A percentile compares a stretch with the other conserved stretches of the same genome.
phyloP scores from a whole-genome alignment of 768 basidiomycete genomes.

The Auricularia auricula-judae region DNA sequence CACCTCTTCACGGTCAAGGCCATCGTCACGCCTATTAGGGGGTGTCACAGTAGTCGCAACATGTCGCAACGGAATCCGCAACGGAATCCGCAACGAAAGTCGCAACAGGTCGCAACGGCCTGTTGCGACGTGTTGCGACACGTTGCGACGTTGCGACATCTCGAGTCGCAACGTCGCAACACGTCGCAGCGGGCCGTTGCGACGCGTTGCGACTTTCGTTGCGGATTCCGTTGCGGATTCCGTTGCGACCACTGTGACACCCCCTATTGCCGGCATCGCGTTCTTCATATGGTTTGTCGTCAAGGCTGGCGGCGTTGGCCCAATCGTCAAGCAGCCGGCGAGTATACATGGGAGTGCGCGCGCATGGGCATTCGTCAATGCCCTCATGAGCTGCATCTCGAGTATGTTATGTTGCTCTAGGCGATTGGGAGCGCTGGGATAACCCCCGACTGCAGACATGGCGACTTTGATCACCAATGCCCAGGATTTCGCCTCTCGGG shows the following conservation, averaged over 20 bases:
- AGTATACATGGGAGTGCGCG: constrained; percentile 55
- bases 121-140: no score
- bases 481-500: constrained; percentile 56
- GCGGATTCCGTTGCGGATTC: no score
- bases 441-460: constrained; percentile 1
- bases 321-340: constrained; percentile 55
- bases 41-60: no score
- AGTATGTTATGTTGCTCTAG: constrained; percentile 54
- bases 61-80: no score
- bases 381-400: constrained; percentile 67
- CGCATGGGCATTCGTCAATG: constrained; percentile 65
- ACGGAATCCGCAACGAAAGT: no score
- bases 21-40: constrained; percentile 57
- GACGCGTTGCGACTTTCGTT: no score
- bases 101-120: no score
- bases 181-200: no score
- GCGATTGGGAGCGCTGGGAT: neutral
- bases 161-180: no score
- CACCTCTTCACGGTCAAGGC: constrained; percentile 76
- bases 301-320: constrained; percentile 68
- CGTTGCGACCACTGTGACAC: no score
- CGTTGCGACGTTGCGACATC: no score
- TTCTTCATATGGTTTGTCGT: constrained; percentile 74
- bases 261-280: constrained; percentile 51
- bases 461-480: constrained; percentile 38